Base-by-base conservation (phyloP, 176 grass and related monocot species). In the Hordeum vulgare region DNA sequence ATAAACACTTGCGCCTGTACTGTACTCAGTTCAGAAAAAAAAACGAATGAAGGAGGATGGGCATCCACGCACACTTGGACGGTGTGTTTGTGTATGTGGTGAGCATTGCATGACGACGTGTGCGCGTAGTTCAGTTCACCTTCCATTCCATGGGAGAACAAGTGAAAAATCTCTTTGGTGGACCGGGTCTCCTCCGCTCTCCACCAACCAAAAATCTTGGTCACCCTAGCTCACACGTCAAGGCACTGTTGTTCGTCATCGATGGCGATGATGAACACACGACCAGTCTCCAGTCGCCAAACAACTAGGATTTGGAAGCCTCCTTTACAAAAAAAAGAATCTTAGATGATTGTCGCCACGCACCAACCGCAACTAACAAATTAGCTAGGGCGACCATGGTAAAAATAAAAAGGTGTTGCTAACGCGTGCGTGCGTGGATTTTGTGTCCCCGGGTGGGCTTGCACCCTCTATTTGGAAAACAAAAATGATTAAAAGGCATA, bases 281-380 rank as follows among this genome's bases (percentile, higher is more conserved):
- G 23, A 56, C 53, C 53, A 56, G 18, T 21, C 51, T 54, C 18
- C 51, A 49, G 47, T 24, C 26, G 14, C 60, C n/a, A 5, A 12
- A 4, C 11, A 53, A 4, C 49, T 5, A 34, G 41, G 11, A 76
- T 85, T 44, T 76, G 77, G 76, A 85, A 71, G 37, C 40, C 21
- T 3, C 18, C 1, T 6, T 33, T 33, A 33, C 31, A 0, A 0
- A 0, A 1, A 5, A 1, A 49, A 49, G 54, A 26, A 65, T 79
- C 24, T 24, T 24, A 14, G 74, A 56, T 11, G 74, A 56, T 15
- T 4, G 15, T 13, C 65, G 34, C 31, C 9, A 17, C 12, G 0
- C 72, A 82, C 83, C 83, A 72, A 90, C 79, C 65, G 34, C 73
- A 44, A 57, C 41, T 81, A 68, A 45, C 44, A 77, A 79, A 56